Evolutionary conservation across 2,329 filamentous ascomycete species (phyloP).

Genomic region (Aspergillus calidoustus): DNA sequence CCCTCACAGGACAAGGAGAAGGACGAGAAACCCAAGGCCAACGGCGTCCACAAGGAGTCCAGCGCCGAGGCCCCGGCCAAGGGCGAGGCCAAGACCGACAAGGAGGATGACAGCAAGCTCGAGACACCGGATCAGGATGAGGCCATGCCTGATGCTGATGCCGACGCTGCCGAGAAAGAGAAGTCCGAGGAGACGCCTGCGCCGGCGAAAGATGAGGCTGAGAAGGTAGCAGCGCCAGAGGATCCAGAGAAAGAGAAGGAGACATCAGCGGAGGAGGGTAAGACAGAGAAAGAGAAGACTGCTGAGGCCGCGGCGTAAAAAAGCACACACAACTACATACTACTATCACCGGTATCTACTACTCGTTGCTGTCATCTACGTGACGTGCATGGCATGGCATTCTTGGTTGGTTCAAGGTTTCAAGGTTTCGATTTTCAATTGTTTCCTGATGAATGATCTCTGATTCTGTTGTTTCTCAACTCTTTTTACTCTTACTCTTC

Average conservation of each 20-base stretch:
- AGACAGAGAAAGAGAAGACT: constrained; percentile 31
- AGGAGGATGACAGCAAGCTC: constrained; percentile 41
- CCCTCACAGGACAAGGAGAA: constrained; percentile 40
- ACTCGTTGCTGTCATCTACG: not conserved
- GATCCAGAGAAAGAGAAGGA: constrained; percentile 31
- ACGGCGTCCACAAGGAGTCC: constrained; percentile 47
- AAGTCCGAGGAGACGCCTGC: constrained; percentile 32
- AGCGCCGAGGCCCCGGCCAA: constrained; percentile 39
- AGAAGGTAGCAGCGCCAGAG: constrained; percentile 26
- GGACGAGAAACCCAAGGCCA: constrained; percentile 52
- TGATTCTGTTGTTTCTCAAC: constrained; percentile 5
- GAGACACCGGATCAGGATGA: constrained; percentile 31
- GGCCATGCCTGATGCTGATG: constrained; percentile 44
- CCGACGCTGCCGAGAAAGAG: constrained; percentile 44
- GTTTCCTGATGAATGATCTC: not conserved
- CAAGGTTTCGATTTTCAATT: not conserved
- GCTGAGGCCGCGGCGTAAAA: constrained; percentile 33
- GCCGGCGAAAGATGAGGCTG: constrained; percentile 17
- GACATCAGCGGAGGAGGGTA: constrained; percentile 36
- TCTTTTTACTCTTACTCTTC: not conserved
- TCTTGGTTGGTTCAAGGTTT: constrained; percentile 18
- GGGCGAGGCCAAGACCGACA: constrained; percentile 35
- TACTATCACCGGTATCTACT: constrained; percentile 5
- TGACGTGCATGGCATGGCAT: constrained; percentile 11
- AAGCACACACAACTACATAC: not conserved